phyloP scores from a whole-genome alignment of 2,329 filamentous ascomycete genomes.

The Xylaria sp. region DNA sequence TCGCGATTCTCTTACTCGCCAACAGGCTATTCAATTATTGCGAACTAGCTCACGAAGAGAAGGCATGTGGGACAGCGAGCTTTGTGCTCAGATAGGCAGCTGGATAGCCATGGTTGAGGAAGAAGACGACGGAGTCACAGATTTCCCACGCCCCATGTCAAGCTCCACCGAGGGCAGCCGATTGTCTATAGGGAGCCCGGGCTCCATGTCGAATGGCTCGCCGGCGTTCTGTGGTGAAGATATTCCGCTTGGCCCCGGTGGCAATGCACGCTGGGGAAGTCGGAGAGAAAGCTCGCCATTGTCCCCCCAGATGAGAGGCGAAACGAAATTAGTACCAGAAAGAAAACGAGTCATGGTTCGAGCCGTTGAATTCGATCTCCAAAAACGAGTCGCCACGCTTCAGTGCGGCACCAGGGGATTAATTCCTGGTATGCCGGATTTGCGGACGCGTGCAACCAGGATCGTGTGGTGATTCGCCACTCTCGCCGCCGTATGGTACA shows the following conservation, averaged over 20 bases:
- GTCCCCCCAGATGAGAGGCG: constrained; percentile 36
- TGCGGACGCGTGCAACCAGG: constrained; percentile 57
- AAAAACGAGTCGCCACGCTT: constrained; percentile 60
- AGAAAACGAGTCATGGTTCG: constrained; percentile 66
- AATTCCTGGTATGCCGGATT: constrained; percentile 57
- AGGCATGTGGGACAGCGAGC: constrained; percentile 75
- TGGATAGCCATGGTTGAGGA: constrained; percentile 68
- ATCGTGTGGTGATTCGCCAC: constrained; percentile 58
- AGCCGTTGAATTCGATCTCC: constrained; percentile 66
- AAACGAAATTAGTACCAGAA: constrained; percentile 56
- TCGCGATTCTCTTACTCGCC: constrained; percentile 64
- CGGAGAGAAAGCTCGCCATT: constrained; percentile 41
- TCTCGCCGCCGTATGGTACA: background rate
- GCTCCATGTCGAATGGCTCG: constrained; percentile 43
- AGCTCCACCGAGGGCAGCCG: constrained; percentile 45
- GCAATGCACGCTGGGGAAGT: constrained; percentile 56
- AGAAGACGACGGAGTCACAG: constrained; percentile 50
- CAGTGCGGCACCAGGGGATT: constrained; percentile 65
- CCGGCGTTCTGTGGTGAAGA: constrained; percentile 51
- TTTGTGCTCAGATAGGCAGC: constrained; percentile 63
- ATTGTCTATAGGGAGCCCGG: constrained; percentile 41
- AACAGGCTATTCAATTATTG: constrained; percentile 70
- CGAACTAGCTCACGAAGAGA: constrained; percentile 69
- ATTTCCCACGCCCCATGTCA: constrained; percentile 44
- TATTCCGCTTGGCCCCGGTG: constrained; percentile 54